Evolutionary conservation across 2,329 filamentous ascomycete genomes (phyloP).

Genomic region (Penicillium sp.): DNA sequence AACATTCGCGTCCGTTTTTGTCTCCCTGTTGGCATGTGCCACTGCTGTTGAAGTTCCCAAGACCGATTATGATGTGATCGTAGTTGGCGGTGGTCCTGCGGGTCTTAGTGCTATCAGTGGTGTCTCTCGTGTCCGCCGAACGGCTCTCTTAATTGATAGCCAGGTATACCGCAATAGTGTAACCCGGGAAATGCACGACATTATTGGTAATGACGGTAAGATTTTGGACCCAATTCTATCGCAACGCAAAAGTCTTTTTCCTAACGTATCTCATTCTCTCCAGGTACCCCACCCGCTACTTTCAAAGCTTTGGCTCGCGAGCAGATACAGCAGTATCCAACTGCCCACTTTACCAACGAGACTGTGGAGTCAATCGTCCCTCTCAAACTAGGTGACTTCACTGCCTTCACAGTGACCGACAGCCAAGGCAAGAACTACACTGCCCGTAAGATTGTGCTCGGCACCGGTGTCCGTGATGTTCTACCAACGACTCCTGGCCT

Average conservation of each 20-base stretch:
- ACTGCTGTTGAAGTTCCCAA: conserved; percentile 26
- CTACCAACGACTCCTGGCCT: conserved; percentile 57
- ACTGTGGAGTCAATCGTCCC: conserved; percentile 35
- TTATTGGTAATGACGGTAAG: conserved; percentile 59
- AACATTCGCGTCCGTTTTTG: conserved; percentile 15
- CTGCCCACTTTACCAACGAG: conserved; percentile 51
- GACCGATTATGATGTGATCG: conserved; percentile 54
- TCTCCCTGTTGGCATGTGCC: conserved; percentile 22
- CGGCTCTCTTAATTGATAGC: conserved; percentile 57
- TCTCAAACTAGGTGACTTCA: conserved; percentile 35
- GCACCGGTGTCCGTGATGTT: conserved; percentile 56
- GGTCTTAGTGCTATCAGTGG: conserved; percentile 56
- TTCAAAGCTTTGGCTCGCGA: conserved; percentile 56
- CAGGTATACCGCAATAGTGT: conserved; percentile 57
- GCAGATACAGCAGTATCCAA: conserved; percentile 53
- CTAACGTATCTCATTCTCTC: background rate
- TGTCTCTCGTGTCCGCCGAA: conserved; percentile 58
- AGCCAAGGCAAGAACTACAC: conserved; percentile 38
- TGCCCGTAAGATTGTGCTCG: conserved; percentile 57
- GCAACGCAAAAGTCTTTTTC: background rate
- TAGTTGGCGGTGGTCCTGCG: conserved; percentile 58
- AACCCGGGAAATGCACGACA: conserved; percentile 61
- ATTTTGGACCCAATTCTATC: background rate
- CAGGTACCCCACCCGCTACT: conserved; percentile 43
- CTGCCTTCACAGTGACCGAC: conserved; percentile 48